Evolutionary conservation across 2,329 filamentous ascomycete species (phyloP).

Genomic region (Pseudohalonectria lignicola): DNA sequence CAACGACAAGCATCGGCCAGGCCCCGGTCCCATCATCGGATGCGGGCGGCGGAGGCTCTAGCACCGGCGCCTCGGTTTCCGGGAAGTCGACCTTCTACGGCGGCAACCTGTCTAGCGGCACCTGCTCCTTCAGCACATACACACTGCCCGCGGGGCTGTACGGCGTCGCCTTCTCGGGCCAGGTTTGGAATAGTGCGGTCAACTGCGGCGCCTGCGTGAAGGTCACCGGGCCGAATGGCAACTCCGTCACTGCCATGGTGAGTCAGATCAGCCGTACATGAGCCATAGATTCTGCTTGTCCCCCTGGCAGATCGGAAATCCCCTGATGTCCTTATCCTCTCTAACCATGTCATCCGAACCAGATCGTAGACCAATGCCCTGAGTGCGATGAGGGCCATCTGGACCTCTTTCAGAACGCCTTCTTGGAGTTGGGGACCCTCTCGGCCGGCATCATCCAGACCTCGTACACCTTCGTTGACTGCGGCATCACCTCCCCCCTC

Average conservation of each 20-base stretch:
- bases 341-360: too few relatives aligned
- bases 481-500: slow-evolving; percentile 29
- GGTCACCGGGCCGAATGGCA: slow-evolving; percentile 44
- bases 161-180: slow-evolving; percentile 50
- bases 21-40: too few relatives aligned
- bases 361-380: slow-evolving; percentile 34
- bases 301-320: too few relatives aligned
- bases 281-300: too few relatives aligned
- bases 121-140: slow-evolving; percentile 53
- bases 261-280: too few relatives aligned
- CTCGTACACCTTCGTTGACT: slow-evolving; percentile 23
- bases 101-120: slow-evolving; percentile 45
- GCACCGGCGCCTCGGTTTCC: too few relatives aligned
- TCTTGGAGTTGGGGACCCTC: slow-evolving; percentile 22
- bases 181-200: slow-evolving; percentile 42
- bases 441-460: slow-evolving; percentile 23
- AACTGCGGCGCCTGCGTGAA: slow-evolving; percentile 52
- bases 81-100: slow-evolving; percentile 41
- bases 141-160: slow-evolving; percentile 45
- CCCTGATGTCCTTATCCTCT: too few relatives aligned
- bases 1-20: too few relatives aligned
- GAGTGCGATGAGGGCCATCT: slow-evolving; percentile 28
- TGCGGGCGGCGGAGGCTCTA: too few relatives aligned
- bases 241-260: slow-evolving; percentile 52
- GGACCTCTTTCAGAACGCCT: slow-evolving; percentile 32